Conservation (phyloP, 768 basidiomycete genomes). For the Coprinopsis marcescibilis region DNA sequence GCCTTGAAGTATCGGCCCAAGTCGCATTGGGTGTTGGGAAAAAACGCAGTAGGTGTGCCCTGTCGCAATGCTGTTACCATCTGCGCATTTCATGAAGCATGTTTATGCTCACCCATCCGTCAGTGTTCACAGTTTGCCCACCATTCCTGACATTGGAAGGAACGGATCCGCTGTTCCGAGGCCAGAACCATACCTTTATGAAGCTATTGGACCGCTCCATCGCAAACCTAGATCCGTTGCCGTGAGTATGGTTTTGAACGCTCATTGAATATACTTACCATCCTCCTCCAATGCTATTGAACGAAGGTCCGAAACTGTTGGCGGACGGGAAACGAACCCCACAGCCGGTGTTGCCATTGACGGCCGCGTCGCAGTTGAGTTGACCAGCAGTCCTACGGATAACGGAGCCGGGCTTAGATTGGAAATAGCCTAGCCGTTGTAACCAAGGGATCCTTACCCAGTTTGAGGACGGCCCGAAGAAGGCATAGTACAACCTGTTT, state of each 20-base stretch:
- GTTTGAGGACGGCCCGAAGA: conserved; percentile 25
- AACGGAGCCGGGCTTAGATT: background rate
- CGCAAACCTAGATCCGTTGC: conserved; percentile 37
- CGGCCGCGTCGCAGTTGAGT: conserved; percentile 38
- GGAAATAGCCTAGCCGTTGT: background rate
- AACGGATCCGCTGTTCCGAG: conserved; percentile 32
- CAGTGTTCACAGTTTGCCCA: conserved; percentile 37
- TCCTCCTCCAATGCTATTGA: conserved; percentile 57
- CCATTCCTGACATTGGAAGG: conserved; percentile 39
- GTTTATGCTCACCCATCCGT: conserved; percentile 33
- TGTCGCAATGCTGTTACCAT: background rate
- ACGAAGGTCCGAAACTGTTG: conserved; percentile 44
- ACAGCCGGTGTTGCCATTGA: conserved; percentile 46
- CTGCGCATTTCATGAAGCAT: background rate
- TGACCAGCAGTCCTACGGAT: conserved; percentile 21
- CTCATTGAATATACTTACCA: conserved; percentile 30
- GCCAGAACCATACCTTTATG: conserved; percentile 65
- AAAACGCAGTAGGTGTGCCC: conserved; percentile 9
- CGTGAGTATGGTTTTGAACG: background rate
- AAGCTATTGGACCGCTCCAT: conserved; percentile 43
- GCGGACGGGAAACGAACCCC: conserved; percentile 33
- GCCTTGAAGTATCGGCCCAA: conserved; percentile 5
- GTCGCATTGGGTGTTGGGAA: conserved; percentile 12
- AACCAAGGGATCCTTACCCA: conserved; percentile 26
- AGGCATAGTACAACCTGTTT: conserved; percentile 42